Conservation (phyloP, 371 early-diverging fungal species). For the Coemansia sp. region DNA sequence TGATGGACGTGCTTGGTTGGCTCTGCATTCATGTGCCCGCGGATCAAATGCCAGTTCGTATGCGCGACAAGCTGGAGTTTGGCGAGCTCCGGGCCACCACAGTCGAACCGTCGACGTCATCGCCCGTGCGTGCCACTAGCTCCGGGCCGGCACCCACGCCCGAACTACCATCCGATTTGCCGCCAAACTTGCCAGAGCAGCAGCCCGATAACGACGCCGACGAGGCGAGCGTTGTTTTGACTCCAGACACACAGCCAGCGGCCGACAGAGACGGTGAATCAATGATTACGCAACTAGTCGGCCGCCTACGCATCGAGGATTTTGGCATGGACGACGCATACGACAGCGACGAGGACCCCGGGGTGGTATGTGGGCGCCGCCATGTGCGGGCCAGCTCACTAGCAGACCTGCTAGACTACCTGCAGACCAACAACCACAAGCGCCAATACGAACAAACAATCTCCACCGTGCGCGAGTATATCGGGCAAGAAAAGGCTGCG, state of each 20-base stretch:
- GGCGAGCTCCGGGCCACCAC: background rate
- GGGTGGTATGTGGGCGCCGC: slow-evolving; percentile 9
- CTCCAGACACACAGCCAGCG: background rate
- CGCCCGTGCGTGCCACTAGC: too few relatives aligned
- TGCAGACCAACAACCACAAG: slow-evolving; percentile 6
- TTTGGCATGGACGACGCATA: slow-evolving; percentile 10
- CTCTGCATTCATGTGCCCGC: slow-evolving; percentile 29
- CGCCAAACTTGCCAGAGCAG: background rate
- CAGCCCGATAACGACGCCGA: background rate
- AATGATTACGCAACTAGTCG: background rate
- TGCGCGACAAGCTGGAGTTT: slow-evolving; percentile 37
- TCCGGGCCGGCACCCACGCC: too few relatives aligned
- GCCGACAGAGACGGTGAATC: too few relatives aligned
- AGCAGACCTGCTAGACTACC: slow-evolving; percentile 10
- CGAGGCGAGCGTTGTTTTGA: background rate
- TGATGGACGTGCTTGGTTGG: slow-evolving; percentile 21
- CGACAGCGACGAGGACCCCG: slow-evolving; percentile 32
- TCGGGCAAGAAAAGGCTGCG: background rate
- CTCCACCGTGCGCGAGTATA: background rate
- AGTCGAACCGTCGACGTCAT: background rate
- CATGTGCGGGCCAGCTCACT: slow-evolving; percentile 6
- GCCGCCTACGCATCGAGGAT: background rate
- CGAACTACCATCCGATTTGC: too few relatives aligned
- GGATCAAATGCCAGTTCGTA: slow-evolving; percentile 25
- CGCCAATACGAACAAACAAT: background rate